These are phyloP conservation scores for Hortaea werneckii DNA, from an alignment of 2,329 filamentous ascomycete species.

Conservation along the genomic window DNA sequence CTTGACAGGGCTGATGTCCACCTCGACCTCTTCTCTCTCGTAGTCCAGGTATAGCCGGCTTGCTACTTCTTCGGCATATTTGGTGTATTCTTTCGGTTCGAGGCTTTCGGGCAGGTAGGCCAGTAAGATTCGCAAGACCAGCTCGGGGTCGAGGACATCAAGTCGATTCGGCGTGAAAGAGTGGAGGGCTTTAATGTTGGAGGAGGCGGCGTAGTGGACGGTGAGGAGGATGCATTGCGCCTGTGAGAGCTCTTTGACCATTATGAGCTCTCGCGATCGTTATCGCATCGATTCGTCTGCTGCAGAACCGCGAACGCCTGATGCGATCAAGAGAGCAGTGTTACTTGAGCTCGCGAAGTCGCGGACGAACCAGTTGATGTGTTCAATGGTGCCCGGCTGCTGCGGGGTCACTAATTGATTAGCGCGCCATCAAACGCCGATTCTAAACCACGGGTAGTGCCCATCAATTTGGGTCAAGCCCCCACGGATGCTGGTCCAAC, in stretches of 20 bases:
- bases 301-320: too few species aligned
- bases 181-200: conserved; percentile 54
- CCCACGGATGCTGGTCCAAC: too few species aligned
- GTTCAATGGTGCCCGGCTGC: too few species aligned
- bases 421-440: too few species aligned
- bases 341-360: too few species aligned
- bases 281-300: too few species aligned
- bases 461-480: too few species aligned
- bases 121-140: conserved; percentile 62
- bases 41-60: conserved; percentile 34
- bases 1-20: conserved; percentile 49
- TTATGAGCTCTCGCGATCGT: background rate
- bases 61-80: conserved; percentile 50
- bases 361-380: too few species aligned
- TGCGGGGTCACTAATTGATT: too few species aligned
- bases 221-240: conserved; percentile 65
- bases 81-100: conserved; percentile 52
- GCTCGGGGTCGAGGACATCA: conserved; percentile 50
- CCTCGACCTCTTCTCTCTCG: conserved; percentile 30
- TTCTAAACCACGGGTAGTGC: too few species aligned
- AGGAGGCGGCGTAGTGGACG: conserved; percentile 56
- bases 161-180: conserved; percentile 48
- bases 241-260: conserved; percentile 41
- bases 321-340: too few species aligned
- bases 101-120: conserved; percentile 66